Evolutionary conservation across 1,139 yeast species (phyloP).

Genomic region (Pneumocystis oryctolagi): DNA sequence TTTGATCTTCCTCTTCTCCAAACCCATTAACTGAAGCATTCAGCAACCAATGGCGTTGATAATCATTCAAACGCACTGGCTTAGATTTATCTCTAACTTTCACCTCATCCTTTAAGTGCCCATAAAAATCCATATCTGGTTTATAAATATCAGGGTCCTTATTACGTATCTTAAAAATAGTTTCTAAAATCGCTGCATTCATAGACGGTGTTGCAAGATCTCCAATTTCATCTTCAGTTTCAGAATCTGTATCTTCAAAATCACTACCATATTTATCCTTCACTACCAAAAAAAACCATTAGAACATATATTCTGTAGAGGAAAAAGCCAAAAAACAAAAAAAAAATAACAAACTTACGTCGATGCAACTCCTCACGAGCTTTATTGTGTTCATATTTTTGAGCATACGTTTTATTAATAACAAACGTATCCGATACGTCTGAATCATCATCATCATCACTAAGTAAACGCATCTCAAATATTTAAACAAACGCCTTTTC

Average conservation of each 20-base stretch:
- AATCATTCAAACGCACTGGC: constrained; percentile 81
- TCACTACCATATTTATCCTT: constrained; percentile 20
- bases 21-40: constrained; percentile 38
- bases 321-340: neutral
- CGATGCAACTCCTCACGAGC: constrained; percentile 24
- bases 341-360: constrained; percentile 16
- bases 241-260: constrained; percentile 11
- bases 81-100: constrained; percentile 33
- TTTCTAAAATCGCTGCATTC: constrained; percentile 62
- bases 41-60: constrained; percentile 69
- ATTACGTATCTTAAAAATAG: constrained; percentile 50
- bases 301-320: neutral
- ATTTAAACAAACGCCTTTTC: neutral
- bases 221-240: constrained; percentile 82
- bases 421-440: constrained; percentile 20
- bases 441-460: constrained; percentile 14
- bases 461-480: neutral
- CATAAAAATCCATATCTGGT: constrained; percentile 29
- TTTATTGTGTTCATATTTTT: constrained; percentile 24
- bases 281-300: constrained; percentile 15
- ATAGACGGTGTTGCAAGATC: constrained; percentile 76
- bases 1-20: constrained; percentile 22
- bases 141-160: constrained; percentile 50
- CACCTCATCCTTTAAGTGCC: constrained; percentile 9
- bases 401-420: constrained; percentile 23